Evolutionary conservation across 768 basidiomycete genomes (phyloP), one percentile per base, ranked within the genome.

Genomic region (Tricholoma terreum): DNA sequence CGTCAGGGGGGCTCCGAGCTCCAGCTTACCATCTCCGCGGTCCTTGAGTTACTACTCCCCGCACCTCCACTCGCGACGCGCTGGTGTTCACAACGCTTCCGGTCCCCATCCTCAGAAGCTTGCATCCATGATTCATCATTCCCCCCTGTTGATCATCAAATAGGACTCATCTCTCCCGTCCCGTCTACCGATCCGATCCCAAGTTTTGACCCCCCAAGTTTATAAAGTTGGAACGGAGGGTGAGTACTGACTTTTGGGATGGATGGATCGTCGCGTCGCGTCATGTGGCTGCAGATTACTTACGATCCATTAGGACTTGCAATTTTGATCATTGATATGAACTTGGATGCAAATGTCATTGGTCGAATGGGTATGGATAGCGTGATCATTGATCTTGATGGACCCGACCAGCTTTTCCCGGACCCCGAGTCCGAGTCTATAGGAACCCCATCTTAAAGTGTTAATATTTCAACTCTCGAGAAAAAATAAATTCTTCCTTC

Each of bases 21-120:
- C 6, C 33, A n/a, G n/a, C n/a, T n/a, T 50, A 21, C 50, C 50
- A 34, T 51, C 33, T 51, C 50, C 50, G 50, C 50, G 50, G 50
- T 34, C 50, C 5, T 34, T n/a, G n/a, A n/a, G n/a, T n/a, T n/a
- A n/a, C n/a, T n/a, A n/a, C 27, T 31, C 19, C 46, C 49, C 49
- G 30, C 49, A 50, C 24, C 27, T 50, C 50, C 33, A 19, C 50
- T 35, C 4, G 33, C 45, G 45, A 46, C 24, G 45, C 14, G 42
- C 42, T 43, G 19, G 19, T n/a, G n/a, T n/a, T n/a, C n/a, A 43
- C 24, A 30, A 48, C 46, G 46, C 46, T 48, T 48, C 46, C 46
- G 46, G 14, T 15, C 46, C 27, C 24, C 46, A 48, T 48, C 46
- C 46, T 48, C 46, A 48, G 46, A 48, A 48, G 46, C 5, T 15